These are phyloP conservation scores for Antarctomyces pellizariae DNA, from an alignment of 495 filamentous ascomycete genomes.

Conservation along the genomic window DNA sequence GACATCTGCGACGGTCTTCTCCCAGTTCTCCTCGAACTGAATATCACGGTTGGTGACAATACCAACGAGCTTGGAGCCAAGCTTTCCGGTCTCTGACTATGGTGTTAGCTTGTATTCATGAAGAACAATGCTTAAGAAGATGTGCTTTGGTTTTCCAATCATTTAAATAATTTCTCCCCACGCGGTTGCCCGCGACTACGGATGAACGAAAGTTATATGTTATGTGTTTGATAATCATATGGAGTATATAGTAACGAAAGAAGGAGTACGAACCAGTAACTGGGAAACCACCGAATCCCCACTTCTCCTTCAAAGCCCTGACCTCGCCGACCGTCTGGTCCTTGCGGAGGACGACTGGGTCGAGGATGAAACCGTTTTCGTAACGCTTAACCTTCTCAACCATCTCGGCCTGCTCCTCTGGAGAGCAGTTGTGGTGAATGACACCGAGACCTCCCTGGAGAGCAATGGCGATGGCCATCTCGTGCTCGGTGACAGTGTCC, in stretches of 20 bases:
- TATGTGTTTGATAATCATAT: slow-evolving; percentile 47
- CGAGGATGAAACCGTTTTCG: slow-evolving; percentile 96
- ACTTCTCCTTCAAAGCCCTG: slow-evolving; percentile 81
- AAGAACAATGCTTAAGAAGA: no score
- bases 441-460: slow-evolving; percentile 89
- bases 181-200: slow-evolving; percentile 66
- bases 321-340: slow-evolving; percentile 77
- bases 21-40: slow-evolving; percentile 52
- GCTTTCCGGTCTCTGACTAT: slow-evolving; percentile 65
- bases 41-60: slow-evolving; percentile 97
- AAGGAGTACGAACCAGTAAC: slow-evolving; percentile 64
- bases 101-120: slow-evolving; percentile 12
- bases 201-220: slow-evolving; percentile 99
- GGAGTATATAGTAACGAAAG: slow-evolving; percentile 7
- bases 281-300: slow-evolving; percentile 97
- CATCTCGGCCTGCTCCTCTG: slow-evolving; percentile 94
- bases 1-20: slow-evolving; percentile 59
- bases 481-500: slow-evolving; percentile 97
- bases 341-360: slow-evolving; percentile 80
- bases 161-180: slow-evolving; percentile 57
- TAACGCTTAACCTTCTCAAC: slow-evolving; percentile 97
- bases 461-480: slow-evolving; percentile 99
- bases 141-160: no score
- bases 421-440: slow-evolving; percentile 96
- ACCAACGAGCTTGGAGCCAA: slow-evolving; percentile 83